A percentile compares a stretch with the other conserved stretches of the same genome.
phyloP scores from a whole-genome alignment of 371 early-diverging fungal species.

The Funneliformis caledonium region DNA sequence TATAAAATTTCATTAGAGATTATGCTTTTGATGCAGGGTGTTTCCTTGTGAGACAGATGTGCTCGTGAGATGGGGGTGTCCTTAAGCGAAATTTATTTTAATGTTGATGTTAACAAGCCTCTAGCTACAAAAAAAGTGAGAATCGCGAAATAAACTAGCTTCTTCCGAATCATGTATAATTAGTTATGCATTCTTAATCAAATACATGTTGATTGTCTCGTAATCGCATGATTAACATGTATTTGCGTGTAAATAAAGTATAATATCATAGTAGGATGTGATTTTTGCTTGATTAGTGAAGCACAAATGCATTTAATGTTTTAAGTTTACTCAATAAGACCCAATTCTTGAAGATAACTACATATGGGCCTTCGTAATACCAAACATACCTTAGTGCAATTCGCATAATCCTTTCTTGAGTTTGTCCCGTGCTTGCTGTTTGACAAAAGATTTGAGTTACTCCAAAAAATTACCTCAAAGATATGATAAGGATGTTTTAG shows the following conservation, averaged over 20 bases:
- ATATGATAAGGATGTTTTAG: neutral
- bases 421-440: no score
- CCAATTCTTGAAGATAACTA: no score
- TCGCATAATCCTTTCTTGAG: no score
- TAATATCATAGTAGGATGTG: no score
- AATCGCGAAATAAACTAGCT: slow-evolving; percentile 18
- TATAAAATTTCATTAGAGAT: neutral
- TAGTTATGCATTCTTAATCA: slow-evolving; percentile 15
- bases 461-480: no score
- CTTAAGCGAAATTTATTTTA: slow-evolving; percentile 23
- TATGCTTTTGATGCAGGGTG: slow-evolving; percentile 10
- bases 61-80: slow-evolving; percentile 15
- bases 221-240: neutral
- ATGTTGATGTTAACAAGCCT: neutral
- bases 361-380: no score
- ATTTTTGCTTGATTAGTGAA: no score
- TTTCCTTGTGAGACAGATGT: slow-evolving; percentile 19
- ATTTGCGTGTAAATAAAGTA: neutral
- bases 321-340: no score
- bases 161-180: slow-evolving; percentile 8
- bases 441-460: no score
- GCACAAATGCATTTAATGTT: no score
- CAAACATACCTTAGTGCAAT: no score
- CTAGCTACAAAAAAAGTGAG: slow-evolving; percentile 28
- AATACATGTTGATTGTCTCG: neutral